Percentiles rank a stretch among this genome's conserved stretches.
phyloP scores from a whole-genome alignment of 495 filamentous ascomycete genomes.

The Bathelium albidoporum region DNA sequence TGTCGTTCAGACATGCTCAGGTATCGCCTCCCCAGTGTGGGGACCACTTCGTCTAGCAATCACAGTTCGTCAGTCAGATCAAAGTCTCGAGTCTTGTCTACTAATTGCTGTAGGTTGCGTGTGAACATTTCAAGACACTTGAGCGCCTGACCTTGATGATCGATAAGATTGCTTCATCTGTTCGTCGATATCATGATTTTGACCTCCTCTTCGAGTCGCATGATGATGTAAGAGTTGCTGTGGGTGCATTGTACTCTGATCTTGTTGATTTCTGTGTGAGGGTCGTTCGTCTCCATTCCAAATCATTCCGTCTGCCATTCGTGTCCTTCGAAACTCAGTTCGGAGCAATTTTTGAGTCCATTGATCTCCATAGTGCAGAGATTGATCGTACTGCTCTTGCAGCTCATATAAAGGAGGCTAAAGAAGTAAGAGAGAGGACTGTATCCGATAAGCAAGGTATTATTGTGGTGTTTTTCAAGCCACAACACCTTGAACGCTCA shows the following conservation, averaged over 20 bases:
- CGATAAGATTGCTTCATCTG: not conserved
- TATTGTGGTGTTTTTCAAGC: not conserved
- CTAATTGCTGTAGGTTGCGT: not conserved
- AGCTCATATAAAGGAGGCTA: not conserved
- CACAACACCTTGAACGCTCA: not conserved
- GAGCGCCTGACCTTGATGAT: not conserved
- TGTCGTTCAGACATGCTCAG: not conserved
- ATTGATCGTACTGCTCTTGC: not conserved
- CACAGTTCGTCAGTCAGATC: not conserved
- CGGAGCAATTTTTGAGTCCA: not conserved
- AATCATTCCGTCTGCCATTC: not conserved
- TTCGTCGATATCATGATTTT: not conserved
- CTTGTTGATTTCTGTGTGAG: not conserved
- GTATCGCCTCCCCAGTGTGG: not conserved
- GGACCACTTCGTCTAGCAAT: not conserved
- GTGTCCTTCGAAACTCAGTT: not conserved
- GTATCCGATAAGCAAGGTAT: not conserved
- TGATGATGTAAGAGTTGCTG: not conserved
- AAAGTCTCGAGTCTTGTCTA: not conserved
- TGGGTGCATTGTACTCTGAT: not conserved
- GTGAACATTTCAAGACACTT: not conserved
- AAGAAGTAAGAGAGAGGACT: not conserved
- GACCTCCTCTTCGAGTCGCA: not conserved
- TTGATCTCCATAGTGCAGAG: not conserved
- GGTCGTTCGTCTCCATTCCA: not conserved